Conservation (phyloP, 1,284 basidiomycete species). For the Naganishia sp. region DNA sequence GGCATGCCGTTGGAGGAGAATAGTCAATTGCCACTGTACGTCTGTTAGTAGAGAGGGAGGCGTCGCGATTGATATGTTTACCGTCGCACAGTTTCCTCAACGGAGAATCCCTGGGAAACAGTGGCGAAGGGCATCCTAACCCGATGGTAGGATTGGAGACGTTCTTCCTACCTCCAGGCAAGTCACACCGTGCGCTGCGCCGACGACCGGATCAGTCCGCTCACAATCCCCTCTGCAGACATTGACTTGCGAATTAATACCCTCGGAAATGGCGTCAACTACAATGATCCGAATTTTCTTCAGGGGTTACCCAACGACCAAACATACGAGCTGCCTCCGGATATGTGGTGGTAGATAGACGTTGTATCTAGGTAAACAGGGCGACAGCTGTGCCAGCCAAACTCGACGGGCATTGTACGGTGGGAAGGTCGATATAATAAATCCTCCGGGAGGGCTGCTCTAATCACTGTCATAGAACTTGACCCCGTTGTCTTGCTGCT, state of each 20-base stretch:
- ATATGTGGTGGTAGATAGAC: constrained; percentile 31
- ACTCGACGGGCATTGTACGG: not conserved
- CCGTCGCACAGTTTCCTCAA: constrained; percentile 47
- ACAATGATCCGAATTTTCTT: constrained; percentile 25
- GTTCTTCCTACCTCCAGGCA: constrained; percentile 51
- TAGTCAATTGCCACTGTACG: constrained; percentile 50
- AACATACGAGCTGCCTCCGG: constrained; percentile 29
- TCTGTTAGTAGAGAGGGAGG: not conserved
- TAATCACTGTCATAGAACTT: constrained; percentile 81
- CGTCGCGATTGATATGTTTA: not conserved
- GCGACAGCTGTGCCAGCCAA: not conserved
- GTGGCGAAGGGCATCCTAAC: constrained; percentile 37
- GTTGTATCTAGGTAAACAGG: not conserved
- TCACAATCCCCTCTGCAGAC: constrained; percentile 9
- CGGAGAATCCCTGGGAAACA: constrained; percentile 50
- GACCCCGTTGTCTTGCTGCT: constrained; percentile 57
- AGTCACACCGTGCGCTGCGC: not conserved
- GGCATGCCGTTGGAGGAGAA: constrained; percentile 49
- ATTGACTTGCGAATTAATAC: constrained; percentile 28
- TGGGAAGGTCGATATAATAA: constrained; percentile 10
- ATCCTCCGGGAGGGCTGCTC: constrained; percentile 26
- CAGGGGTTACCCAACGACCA: constrained; percentile 20
- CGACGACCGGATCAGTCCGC: not conserved
- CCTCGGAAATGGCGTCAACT: constrained; percentile 27
- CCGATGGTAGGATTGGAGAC: constrained; percentile 51